These are phyloP conservation scores for Nemania sp. DNA, from an alignment of 2,329 filamentous ascomycete genomes.

Conservation along the genomic window DNA sequence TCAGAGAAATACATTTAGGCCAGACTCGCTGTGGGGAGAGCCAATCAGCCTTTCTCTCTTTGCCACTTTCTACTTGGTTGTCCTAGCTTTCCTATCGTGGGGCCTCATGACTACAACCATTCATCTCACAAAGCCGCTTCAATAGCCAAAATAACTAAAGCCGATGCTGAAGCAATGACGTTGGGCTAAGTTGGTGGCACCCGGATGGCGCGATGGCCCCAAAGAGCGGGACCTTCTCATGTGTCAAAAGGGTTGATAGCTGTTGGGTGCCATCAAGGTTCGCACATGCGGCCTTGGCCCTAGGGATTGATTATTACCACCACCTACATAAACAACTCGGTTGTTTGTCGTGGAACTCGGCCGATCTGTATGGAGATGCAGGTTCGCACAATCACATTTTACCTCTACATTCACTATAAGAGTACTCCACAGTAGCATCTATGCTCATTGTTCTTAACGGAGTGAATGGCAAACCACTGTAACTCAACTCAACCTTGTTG, in stretches of 20 bases:
- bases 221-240: slow-evolving; percentile 2
- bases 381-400: not conserved
- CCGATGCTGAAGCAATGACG: slow-evolving; percentile 2
- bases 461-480: not conserved
- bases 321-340: not conserved
- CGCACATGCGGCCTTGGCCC: slow-evolving; percentile 4
- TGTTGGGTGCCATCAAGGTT: slow-evolving; percentile 31
- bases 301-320: too few species aligned
- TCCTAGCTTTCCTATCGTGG: slow-evolving; percentile 11
- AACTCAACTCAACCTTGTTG: not conserved
- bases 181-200: slow-evolving; percentile 1
- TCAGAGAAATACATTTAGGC: not conserved
- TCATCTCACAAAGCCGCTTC: slow-evolving; percentile 8
- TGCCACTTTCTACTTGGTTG: not conserved
- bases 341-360: not conserved
- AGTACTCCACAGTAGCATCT: not conserved
- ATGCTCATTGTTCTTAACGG: not conserved
- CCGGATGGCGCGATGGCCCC: slow-evolving; percentile 24
- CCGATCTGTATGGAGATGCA: not conserved
- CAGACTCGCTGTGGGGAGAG: not conserved
- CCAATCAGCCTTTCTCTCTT: not conserved
- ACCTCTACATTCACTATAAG: not conserved
- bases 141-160: not conserved
- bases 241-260: slow-evolving; percentile 2
- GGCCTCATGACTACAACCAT: not conserved